A percentile compares a stretch with the other conserved stretches of the same genome.
Evolutionary conservation across 495 filamentous ascomycete species (phyloP).

Genomic region (Entonaema liquescens): DNA sequence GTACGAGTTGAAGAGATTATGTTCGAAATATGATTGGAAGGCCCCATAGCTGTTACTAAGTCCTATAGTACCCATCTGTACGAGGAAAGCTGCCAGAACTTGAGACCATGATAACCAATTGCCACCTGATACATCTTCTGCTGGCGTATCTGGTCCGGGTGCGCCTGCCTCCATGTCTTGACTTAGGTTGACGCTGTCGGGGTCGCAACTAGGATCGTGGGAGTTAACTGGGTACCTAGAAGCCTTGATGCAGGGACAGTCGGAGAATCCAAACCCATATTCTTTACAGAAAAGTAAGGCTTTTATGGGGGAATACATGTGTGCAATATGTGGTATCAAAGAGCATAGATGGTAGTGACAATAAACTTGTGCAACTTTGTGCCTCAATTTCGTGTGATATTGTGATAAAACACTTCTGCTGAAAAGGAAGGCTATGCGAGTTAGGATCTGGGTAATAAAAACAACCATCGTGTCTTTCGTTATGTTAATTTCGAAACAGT

Average conservation of each 20-base stretch:
- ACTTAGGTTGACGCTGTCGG: background rate
- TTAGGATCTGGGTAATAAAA: no score
- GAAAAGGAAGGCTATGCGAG: no score
- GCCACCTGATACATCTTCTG: background rate
- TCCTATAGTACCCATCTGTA: conserved; percentile 45
- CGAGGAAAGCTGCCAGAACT: conserved; percentile 37
- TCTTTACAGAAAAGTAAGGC: background rate
- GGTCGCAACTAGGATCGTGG: background rate
- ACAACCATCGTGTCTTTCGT: no score
- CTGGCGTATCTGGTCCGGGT: background rate
- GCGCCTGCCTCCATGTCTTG: background rate
- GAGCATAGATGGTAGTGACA: no score
- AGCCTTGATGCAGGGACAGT: background rate
- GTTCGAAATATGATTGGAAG: conserved; percentile 58
- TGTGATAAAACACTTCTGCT: no score
- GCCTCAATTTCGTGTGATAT: no score
- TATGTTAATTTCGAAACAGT: no score
- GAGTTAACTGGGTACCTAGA: background rate
- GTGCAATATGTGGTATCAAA: no score
- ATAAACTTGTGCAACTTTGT: no score
- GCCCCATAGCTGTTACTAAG: conserved; percentile 57
- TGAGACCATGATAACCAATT: conserved; percentile 34
- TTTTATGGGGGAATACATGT: background rate
- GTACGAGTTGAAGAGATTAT: conserved; percentile 42
- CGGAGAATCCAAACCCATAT: background rate